A percentile compares a stretch with the other conserved stretches of the same genome.
These are phyloP conservation scores for Zygosaccharomyces lentus DNA, from an alignment of 805 yeast genomes.

Conservation along the genomic window DNA sequence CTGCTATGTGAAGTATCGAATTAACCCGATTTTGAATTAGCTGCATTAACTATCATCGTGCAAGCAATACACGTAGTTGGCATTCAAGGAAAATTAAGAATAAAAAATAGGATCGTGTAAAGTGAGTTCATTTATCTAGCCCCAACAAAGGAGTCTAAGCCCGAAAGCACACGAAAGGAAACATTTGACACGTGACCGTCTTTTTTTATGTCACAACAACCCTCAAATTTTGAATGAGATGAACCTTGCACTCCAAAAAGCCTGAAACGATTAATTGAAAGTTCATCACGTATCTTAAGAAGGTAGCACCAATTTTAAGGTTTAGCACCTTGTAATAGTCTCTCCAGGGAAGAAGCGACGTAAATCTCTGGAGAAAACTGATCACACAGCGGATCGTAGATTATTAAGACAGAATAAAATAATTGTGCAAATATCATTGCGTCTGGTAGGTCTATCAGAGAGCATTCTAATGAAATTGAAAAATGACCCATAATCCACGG, in stretches of 20 bases:
- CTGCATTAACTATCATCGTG: neutral
- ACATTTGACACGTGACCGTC: too few relatives aligned
- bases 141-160: too few relatives aligned
- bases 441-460: slow-evolving; percentile 25
- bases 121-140: neutral
- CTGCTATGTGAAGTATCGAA: neutral
- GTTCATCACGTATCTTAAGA: too few relatives aligned
- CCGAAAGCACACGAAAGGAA: too few relatives aligned
- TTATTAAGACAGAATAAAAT: slow-evolving; percentile 19
- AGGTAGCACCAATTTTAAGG: slow-evolving; percentile 6
- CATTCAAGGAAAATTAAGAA: neutral
- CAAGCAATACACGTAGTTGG: neutral
- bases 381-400: slow-evolving; percentile 16
- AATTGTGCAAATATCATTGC: slow-evolving; percentile 23
- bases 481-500: slow-evolving; percentile 25
- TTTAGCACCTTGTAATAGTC: slow-evolving; percentile 15
- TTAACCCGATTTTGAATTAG: neutral
- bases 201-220: too few relatives aligned
- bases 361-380: slow-evolving; percentile 5
- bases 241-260: too few relatives aligned
- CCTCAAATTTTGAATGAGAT: too few relatives aligned
- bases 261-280: too few relatives aligned
- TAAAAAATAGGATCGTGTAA: neutral
- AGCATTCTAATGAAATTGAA: slow-evolving; percentile 16
- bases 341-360: slow-evolving; percentile 1